Evolutionary conservation across 768 basidiomycete genomes (phyloP), one percentile per base, ranked within the genome.

Genomic region (Galerina marginata): DNA sequence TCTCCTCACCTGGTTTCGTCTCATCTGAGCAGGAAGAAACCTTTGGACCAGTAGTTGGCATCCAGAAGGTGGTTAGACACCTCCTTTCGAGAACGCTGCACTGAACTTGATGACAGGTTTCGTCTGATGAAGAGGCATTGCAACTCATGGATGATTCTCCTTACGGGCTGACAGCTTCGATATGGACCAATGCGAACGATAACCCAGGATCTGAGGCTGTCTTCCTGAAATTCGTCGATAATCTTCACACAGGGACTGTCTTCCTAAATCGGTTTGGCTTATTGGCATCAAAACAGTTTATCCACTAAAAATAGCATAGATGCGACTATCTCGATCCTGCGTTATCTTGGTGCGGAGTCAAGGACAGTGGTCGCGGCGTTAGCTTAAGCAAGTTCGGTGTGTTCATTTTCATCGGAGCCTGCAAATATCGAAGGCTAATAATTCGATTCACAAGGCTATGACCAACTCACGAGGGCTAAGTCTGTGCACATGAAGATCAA

Each of bases 91-190:
- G n/a, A 40, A 39, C 46, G 23, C 23, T n/a, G 11, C 33, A 37
- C 56, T 42, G 33, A 54, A 43, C 23, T 51, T 11, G 9, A 16
- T 42, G 49, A 20, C 29, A 92, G 91, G 91, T 94, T 20, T 79
- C 83, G 9, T 87, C 87, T 0, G 97, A 98, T 71, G 91, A 89
- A 46, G 94, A 96, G 71, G 97, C 97, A 1, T 76, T 98, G 57
- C 71, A 75, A 15, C 83, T 99, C 36, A 99, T 99, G 92, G 99
- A 99, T 73, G 95, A 99, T 72, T 97, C 96, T 14, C 86, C 86
- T 0, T 99, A 96, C 70, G 97, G 97, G 12, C 81, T 99, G 20
- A 99, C 96, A 1, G 94, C 93, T 4, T 95, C 94, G 15, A 73
- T 99, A 36, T 99, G 96, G 97, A 98, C 97, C 1, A 84, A 92